Conservation (phyloP, 31 red algal genomes). For the Odonthalia washingtoniensis region DNA sequence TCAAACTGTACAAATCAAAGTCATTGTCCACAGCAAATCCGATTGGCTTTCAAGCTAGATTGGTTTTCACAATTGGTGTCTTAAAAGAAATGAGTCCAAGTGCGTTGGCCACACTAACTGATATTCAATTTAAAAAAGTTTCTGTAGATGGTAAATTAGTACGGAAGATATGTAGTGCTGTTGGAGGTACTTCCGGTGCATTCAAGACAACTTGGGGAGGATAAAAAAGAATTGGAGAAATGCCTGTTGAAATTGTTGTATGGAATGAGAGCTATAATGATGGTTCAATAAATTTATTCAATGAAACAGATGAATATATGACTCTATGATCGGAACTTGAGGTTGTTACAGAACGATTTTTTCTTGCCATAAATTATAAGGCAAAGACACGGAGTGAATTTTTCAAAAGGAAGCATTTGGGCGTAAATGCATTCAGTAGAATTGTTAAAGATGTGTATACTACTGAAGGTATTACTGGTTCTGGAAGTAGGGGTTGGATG, state of each 20-base stretch:
- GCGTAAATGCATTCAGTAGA: not conserved
- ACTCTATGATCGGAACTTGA: not conserved
- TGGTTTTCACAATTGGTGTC: not conserved
- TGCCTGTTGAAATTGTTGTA: not conserved
- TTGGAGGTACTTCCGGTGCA: not conserved
- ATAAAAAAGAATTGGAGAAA: not conserved
- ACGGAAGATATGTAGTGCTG: not conserved
- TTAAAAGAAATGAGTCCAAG: not conserved
- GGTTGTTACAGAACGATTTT: not conserved
- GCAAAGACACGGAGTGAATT: not conserved
- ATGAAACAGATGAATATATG: slow-evolving; percentile 13
- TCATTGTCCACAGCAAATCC: not conserved
- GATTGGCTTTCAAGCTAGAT: not conserved
- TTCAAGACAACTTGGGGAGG: not conserved
- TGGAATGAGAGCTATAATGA: slow-evolving; percentile 16
- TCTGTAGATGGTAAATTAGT: not conserved
- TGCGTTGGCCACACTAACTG: not conserved
- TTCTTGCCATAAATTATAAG: not conserved
- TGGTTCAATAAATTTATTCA: slow-evolving; percentile 6
- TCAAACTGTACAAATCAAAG: not conserved
- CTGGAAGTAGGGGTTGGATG: not conserved
- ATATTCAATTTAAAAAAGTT: not conserved
- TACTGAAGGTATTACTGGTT: not conserved
- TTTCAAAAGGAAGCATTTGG: not conserved
- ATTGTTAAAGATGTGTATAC: not conserved